Evolutionary conservation across 768 basidiomycete species (phyloP).

Genomic region (Boletellus sp.): DNA sequence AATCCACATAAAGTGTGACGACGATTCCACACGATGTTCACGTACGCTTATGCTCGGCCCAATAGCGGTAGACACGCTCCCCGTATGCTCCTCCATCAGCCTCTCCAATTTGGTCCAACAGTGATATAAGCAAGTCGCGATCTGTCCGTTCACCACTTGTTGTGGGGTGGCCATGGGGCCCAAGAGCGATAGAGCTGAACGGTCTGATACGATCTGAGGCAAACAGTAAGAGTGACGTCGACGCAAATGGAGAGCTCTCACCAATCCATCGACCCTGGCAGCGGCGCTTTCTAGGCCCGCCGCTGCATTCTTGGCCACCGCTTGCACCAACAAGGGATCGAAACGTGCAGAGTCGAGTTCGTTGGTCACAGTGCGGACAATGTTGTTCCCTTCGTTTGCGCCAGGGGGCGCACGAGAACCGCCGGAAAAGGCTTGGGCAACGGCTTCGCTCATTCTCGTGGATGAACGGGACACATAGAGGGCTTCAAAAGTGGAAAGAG

Average conservation of each 20-base stretch:
- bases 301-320: slow-evolving; percentile 72
- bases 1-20: not conserved
- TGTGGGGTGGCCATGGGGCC: slow-evolving; percentile 78
- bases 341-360: slow-evolving; percentile 54
- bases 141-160: slow-evolving; percentile 70
- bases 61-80: slow-evolving; percentile 50
- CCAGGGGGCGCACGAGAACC: slow-evolving; percentile 70
- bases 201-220: slow-evolving; percentile 61
- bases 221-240: not conserved
- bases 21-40: not conserved
- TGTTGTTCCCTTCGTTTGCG: slow-evolving; percentile 67
- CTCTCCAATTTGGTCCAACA: slow-evolving; percentile 26
- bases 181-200: slow-evolving; percentile 67
- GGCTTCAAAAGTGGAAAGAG: slow-evolving; percentile 78
- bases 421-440: slow-evolving; percentile 71
- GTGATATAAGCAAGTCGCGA: slow-evolving; percentile 62
- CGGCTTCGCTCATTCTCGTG: slow-evolving; percentile 77
- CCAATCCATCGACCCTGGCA: slow-evolving; percentile 63
- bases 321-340: slow-evolving; percentile 80
- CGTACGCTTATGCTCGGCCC: slow-evolving; percentile 57
- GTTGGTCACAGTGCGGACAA: slow-evolving; percentile 78
- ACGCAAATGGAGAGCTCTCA: slow-evolving; percentile 34
- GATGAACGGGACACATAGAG: slow-evolving; percentile 86
- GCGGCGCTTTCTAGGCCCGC: slow-evolving; percentile 67
- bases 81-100: slow-evolving; percentile 22